Evolutionary conservation across 495 filamentous ascomycete genomes (phyloP), one percentile per base, ranked within the genome.

Genomic region (Lichina pygmaea): DNA sequence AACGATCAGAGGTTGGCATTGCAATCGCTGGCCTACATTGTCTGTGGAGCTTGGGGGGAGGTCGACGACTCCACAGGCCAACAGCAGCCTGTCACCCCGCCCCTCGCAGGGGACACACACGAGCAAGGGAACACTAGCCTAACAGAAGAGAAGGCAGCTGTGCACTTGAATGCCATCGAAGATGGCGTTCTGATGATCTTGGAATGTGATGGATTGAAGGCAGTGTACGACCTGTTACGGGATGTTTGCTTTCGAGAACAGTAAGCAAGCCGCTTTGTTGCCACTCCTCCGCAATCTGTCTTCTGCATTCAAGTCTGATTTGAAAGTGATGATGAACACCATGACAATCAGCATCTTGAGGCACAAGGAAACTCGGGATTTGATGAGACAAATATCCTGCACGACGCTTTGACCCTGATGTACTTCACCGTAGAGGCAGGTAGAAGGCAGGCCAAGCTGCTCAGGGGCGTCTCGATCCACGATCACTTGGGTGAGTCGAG

Each of bases 341-440:
- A 24, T 24, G 4, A 24, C 24, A 24, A 24, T 24, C 24, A 24
- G 24, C 24, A 24, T 24, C 4, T 24, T 4, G 24, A 24, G 24
- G 24, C 24, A 4, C 24, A 24, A 24, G 24, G 24, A 4, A 24
- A 24, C 24, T 24, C 24, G 24, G 24, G 24, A 13, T 30, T 33
- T 12, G 34, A 16, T 41, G 24, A 50, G 24, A 11, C 38, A 11
- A 49, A 72, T 46, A 72, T 72, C 52, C 55, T 77, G 49, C 64
- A 67, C 52, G 67, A 73, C 51, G 53, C 73, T 43, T 65, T 74
- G 50, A 83, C 81, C 7, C 63, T 71, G 42, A 57, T 85, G 48
- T 92, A 89, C 51, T 65, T 86, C 44, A 52, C 72, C 16, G 64
- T 89, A 40, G 81, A 86, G 55, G 67, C 74, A 42, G 66, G 71